Evolutionary conservation across 176 grass and related monocot species (phyloP), one percentile per base, ranked within the genome.

Genomic region (Elymus sibiricus): DNA sequence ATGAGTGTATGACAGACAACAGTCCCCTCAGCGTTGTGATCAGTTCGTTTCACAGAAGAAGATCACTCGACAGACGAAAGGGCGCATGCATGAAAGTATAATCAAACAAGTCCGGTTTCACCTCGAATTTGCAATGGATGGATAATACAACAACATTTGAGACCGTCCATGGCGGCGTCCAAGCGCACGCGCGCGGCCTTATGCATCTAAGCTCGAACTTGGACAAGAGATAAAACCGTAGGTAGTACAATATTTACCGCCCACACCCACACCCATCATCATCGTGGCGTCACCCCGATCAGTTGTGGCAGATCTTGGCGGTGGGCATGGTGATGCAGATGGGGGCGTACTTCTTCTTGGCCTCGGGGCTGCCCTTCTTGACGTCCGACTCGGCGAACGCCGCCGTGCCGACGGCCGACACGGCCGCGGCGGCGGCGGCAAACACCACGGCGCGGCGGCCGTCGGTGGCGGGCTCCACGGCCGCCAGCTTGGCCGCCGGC

Each of bases 281-380:
- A 2, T 32, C 56, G 3, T 11, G 43, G 7, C 70, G 11, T 12
- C 3, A 11, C 19, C 28, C 35, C 2, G 13, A 22, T 93, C 79
- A 95, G 82, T 87, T 91, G 90, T 81, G 87, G 87, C 84, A 95
- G 86, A 95, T 32, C 91, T 81, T 95, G 86, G 94, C 94, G 64
- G 84, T 91, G 75, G 91, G 89, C 94, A 95, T 89, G 87, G 91
- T 95, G 85, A 95, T 81, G 89, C 94, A 93, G 89, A 93, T 35
- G 42, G 91, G n/a, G 42, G 87, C 91, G 85, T 91, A 95, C 76
- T 91, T 81, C 83, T 93, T 93, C 89, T 90, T 95, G 53, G 87
- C 94, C 82, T 93, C 91, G 4, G 89, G 56, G 59, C 3, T 85
- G 6, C 94, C 93, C 0, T 55, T 71, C 80, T 93, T 93, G 21